phyloP scores from a whole-genome alignment of 371 early-diverging fungal genomes.

The Mucor sp. region DNA sequence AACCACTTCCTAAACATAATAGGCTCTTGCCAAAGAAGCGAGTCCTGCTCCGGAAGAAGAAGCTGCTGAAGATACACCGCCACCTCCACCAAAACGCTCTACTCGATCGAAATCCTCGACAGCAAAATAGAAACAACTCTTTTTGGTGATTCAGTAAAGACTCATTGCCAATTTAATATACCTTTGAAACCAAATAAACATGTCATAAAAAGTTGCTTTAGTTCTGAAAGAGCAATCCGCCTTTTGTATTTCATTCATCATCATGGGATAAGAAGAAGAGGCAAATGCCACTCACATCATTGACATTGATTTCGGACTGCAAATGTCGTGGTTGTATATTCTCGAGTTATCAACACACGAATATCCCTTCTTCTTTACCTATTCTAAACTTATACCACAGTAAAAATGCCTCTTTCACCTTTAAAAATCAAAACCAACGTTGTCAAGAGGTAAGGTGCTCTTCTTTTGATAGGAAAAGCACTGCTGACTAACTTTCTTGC shows the following conservation, averaged over 20 bases:
- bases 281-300: too few species aligned
- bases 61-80: neutral
- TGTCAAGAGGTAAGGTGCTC: slow-evolving; percentile 56
- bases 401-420: slow-evolving; percentile 53
- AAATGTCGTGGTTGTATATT: neutral
- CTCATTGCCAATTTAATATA: neutral
- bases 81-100: neutral
- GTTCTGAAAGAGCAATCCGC: too few species aligned
- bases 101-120: neutral
- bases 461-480: too few species aligned
- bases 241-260: too few species aligned
- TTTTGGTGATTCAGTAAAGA: neutral
- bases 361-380: neutral
- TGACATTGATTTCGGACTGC: too few species aligned
- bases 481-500: neutral
- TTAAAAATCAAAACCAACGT: slow-evolving; percentile 75
- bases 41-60: neutral
- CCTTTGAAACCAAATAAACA: neutral
- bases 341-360: neutral
- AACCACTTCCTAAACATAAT: neutral
- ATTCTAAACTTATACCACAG: neutral
- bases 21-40: slow-evolving; percentile 1
- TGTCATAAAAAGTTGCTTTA: neutral
- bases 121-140: neutral
- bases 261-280: too few species aligned